Base-by-base conservation (phyloP, 495 filamentous ascomycete genomes). In the Aspergillus cristatus region DNA sequence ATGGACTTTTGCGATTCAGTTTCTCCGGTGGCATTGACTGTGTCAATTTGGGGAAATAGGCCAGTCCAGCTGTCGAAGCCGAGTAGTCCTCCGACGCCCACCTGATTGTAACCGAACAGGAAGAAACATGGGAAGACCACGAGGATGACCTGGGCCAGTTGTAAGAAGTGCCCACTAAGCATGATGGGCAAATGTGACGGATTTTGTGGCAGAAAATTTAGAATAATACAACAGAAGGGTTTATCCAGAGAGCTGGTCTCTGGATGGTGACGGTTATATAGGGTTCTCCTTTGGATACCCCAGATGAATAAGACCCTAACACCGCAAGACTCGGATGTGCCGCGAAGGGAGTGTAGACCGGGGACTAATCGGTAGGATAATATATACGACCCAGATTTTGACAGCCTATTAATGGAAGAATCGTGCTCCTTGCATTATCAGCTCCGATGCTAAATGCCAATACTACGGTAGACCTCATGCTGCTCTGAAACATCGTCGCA, bases 401-500 rank as follows among this genome's bases (percentile, higher is more conserved):
- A 6, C 24, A 6, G 11, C 11, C 24, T 26, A 6, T 6, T 6
- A 26, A 6, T 26, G 6, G 24, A 26, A 26, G 24, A 6, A 26
- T 26, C 6, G 11, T 11, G 11, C 6, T 26, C 24, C 11, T 6
- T 26, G 6, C 24, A 6, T 26, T 26, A 11, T 6, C 24, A 26
- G n/a, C n/a, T n/a, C n/a, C n/a, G n/a, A n/a, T n/a, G 24, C 24
- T 26, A 26, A 6, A 26, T 26, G 14, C 40, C 42, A 63, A 41
- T 24, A 1, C n/a, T 24, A 24, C 45, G 26, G 29, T 43, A 52
- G 11, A 59, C 39, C 66, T 87, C 86, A 55, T 90, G 86, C 47
- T 87, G 79, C 55, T 95, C 87, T 53, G 84, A 38, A 95, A 55
- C 48, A 95, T 86, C 8, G 88, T 94, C 40, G 79, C 76, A 43